Evolutionary conservation across 768 basidiomycete species (phyloP), one percentile per base, ranked within the genome.

Genomic region (Suillus weaverae): DNA sequence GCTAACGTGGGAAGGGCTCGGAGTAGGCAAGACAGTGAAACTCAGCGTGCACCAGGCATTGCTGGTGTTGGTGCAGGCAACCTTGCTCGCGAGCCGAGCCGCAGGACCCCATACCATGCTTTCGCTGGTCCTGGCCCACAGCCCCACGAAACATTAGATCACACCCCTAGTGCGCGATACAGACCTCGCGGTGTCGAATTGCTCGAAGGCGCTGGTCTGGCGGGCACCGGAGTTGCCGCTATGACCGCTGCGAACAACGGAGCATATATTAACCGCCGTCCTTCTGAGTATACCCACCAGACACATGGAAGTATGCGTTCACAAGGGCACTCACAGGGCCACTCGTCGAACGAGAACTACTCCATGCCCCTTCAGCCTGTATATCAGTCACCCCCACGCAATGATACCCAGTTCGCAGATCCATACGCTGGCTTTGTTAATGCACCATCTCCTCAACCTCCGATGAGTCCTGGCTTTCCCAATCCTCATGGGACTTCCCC

Each of bases 11-110:
- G 67, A 30, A 67, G 73, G 39, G 54, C 64, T 9, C 65, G 75
- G 63, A 67, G 68, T 10, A 67, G 77, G 41, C 76, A 72, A 11
- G 76, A 75, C 8, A 77, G 71, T 8, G 73, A 70, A 48, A 68
- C 65, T 2, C 65, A 75, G 0, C 77, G 79, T 41, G 70, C 80
- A 8, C 79, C 81, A 0, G 83, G 81, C 10, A 71, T 82, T 41
- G 82, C 76, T 0, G 76, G 73, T 2, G 77, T 77, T 43, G 78
- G 78, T 65, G 73, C 71, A 64, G 74, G 70, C 64, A 74, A 70
- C n/a, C 68, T 72, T 55, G 72, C 67, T 16, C 71, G 66, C 65
- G 75, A 70, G 62, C 74, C 71, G 26, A 73, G 70, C 66, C 74
- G 66, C 33, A 72, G 62, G 33, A 68, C 72, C 10, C 80, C 80